These are phyloP conservation scores for Solanum tarapatanum DNA, from an alignment of 257 asterid species.

Conservation along the genomic window DNA sequence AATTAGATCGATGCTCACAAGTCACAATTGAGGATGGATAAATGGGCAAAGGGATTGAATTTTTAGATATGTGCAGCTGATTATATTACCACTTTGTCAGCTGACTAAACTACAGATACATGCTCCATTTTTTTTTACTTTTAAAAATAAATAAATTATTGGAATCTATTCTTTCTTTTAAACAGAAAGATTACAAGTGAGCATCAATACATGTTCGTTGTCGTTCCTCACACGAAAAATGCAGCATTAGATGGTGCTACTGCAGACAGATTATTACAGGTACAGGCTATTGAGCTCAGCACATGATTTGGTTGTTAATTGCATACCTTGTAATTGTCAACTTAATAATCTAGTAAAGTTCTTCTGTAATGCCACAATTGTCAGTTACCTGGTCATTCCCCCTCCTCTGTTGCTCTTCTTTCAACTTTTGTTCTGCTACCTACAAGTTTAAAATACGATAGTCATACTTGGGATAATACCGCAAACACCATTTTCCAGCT, in stretches of 20 bases:
- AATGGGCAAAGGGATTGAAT: not conserved
- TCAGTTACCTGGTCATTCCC: conserved; percentile 44
- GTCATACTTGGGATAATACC: not conserved
- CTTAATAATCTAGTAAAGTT: not conserved
- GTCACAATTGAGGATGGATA: not conserved
- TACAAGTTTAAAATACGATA: conserved; percentile 7
- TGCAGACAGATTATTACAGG: not conserved
- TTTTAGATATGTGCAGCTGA: not conserved
- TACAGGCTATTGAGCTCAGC: not conserved
- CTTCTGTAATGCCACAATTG: not conserved
- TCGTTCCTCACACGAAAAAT: not conserved
- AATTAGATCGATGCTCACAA: not conserved
- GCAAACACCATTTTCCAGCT: not conserved
- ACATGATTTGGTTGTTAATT: not conserved
- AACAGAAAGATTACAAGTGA: not conserved
- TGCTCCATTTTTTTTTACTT: not conserved
- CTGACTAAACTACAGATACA: not conserved
- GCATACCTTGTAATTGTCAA: not conserved
- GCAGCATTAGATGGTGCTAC: not conserved
- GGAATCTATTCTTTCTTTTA: not conserved
- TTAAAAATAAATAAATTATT: not conserved
- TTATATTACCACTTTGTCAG: not conserved
- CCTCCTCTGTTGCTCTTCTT: conserved; percentile 41
- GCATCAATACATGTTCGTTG: not conserved
- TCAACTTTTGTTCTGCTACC: conserved; percentile 69